Evolutionary conservation across 2,329 filamentous ascomycete species (phyloP).

Genomic region (Coniochaeta pulveracea): DNA sequence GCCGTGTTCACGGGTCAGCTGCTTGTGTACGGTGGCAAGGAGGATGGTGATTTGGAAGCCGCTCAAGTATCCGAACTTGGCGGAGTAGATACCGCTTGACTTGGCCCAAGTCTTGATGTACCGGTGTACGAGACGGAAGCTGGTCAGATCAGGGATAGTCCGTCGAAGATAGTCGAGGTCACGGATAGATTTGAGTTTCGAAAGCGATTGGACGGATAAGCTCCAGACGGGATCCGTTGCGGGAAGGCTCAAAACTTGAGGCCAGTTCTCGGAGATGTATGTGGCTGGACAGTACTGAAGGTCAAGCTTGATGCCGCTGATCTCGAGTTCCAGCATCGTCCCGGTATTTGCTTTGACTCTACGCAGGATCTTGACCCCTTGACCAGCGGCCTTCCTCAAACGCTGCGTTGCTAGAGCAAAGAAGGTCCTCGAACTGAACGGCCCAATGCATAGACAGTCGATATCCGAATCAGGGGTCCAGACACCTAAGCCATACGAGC

Average conservation of each 20-base stretch:
- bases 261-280: slow-evolving; percentile 41
- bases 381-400: slow-evolving; percentile 31
- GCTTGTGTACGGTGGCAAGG: slow-evolving; percentile 48
- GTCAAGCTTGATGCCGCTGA: slow-evolving; percentile 47
- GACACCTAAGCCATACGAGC: slow-evolving; percentile 52
- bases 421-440: slow-evolving; percentile 48
- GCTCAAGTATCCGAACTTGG: slow-evolving; percentile 53
- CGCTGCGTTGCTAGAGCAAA: slow-evolving; percentile 46
- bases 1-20: slow-evolving; percentile 25
- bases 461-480: slow-evolving; percentile 52
- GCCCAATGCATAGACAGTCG: slow-evolving; percentile 54
- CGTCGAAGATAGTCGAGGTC: slow-evolving; percentile 49
- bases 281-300: slow-evolving; percentile 55
- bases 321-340: slow-evolving; percentile 52
- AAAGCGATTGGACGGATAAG: slow-evolving; percentile 42
- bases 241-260: slow-evolving; percentile 32
- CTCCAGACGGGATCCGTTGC: slow-evolving; percentile 41
- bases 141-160: slow-evolving; percentile 45
- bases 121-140: slow-evolving; percentile 47
- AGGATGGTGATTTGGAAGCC: slow-evolving; percentile 55
- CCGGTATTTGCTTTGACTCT: slow-evolving; percentile 47
- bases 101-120: slow-evolving; percentile 52
- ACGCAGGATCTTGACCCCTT: slow-evolving; percentile 38
- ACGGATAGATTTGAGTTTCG: slow-evolving; percentile 52
- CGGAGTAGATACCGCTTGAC: slow-evolving; percentile 49